These are phyloP conservation scores for Verticillium isaacii DNA, from an alignment of 2,329 filamentous ascomycete species.

Conservation along the genomic window DNA sequence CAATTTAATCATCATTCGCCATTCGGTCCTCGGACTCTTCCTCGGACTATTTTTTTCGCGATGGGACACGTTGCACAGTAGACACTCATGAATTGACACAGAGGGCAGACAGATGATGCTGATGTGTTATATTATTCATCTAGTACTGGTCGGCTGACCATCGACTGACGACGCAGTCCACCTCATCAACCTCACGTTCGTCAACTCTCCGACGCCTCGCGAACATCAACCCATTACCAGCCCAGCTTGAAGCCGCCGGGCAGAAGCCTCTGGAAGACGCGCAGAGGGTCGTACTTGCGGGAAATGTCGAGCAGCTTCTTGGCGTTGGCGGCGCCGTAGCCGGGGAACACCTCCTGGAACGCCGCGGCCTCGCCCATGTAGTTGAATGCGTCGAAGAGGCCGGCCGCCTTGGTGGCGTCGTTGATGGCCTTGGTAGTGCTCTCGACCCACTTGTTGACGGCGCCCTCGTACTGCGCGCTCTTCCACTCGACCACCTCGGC, in stretches of 20 bases:
- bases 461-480: conserved; percentile 17
- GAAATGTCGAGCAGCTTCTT: conserved; percentile 16
- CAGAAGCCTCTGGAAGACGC: conserved; percentile 34
- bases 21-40: not conserved
- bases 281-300: conserved; percentile 18
- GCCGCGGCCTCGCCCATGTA: conserved; percentile 14
- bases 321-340: conserved; percentile 28
- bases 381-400: conserved; percentile 31
- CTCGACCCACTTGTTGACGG: conserved; percentile 15
- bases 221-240: not conserved
- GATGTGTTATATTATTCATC: not conserved
- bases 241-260: conserved; percentile 17
- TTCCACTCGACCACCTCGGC: conserved; percentile 19
- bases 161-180: not conserved
- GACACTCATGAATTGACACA: not conserved
- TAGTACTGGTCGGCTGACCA: not conserved
- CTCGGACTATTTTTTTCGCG: not conserved
- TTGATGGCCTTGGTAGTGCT: conserved; percentile 16
- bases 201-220: not conserved
- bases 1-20: not conserved
- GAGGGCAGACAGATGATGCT: not conserved
- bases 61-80: not conserved
- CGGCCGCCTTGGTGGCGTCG: conserved; percentile 19
- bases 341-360: conserved; percentile 27
- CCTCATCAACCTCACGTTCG: not conserved